phyloP scores from a whole-genome alignment of 345 rosid species.

The Gynandropsis gynandra region DNA sequence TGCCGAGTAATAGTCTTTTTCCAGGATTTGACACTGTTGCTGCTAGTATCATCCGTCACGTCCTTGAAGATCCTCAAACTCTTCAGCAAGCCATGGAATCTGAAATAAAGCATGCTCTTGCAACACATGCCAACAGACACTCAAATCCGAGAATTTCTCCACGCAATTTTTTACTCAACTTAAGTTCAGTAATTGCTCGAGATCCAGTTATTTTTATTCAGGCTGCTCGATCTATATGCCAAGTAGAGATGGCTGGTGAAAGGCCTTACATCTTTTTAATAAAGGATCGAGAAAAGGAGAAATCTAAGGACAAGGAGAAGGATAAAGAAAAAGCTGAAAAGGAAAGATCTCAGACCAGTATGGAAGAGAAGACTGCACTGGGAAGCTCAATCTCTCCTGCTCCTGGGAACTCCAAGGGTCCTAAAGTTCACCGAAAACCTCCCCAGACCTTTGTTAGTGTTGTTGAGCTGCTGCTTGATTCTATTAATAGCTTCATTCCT shows the following conservation, averaged over 20 bases:
- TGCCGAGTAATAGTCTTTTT: constrained; percentile 84
- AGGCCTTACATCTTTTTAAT: constrained; percentile 76
- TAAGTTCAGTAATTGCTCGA: constrained; percentile 72
- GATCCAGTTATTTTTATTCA: constrained; percentile 79
- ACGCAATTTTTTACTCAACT: constrained; percentile 60
- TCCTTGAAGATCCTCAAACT: constrained; percentile 94
- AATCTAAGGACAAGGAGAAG: constrained; percentile 61
- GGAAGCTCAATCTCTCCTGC: constrained; percentile 28
- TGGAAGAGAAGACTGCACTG: constrained; percentile 55
- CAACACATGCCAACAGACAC: constrained; percentile 75
- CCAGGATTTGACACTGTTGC: constrained; percentile 87
- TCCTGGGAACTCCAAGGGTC: constrained; percentile 56
- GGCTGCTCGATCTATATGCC: constrained; percentile 78
- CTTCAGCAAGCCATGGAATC: constrained; percentile 97
- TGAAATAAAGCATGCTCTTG: constrained; percentile 79
- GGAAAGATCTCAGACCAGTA: constrained; percentile 43
- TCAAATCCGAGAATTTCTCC: constrained; percentile 72
- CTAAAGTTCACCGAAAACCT: constrained; percentile 66
- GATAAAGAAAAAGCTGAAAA: constrained; percentile 65
- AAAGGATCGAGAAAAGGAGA: constrained; percentile 85
- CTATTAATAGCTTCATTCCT: constrained; percentile 53
- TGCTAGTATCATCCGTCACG: constrained; percentile 78
- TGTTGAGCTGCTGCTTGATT: constrained; percentile 85
- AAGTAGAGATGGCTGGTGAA: constrained; percentile 93
- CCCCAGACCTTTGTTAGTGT: constrained; percentile 75